A percentile compares a stretch with the other conserved stretches of the same genome.
Evolutionary conservation across 495 filamentous ascomycete species (phyloP).

Genomic region (Elasticomyces elasticus): DNA sequence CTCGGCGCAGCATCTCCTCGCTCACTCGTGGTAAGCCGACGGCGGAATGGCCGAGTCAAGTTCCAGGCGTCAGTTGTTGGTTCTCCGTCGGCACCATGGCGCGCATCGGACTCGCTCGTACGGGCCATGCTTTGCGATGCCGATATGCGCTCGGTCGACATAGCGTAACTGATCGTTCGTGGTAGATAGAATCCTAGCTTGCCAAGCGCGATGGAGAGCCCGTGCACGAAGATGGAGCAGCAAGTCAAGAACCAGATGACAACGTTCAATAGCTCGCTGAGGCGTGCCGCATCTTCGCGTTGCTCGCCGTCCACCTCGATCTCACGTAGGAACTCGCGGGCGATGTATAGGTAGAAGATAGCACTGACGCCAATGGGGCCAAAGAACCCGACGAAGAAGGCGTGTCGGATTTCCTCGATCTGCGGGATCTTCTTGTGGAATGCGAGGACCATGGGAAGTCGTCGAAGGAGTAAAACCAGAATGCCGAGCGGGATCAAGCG

Average conservation of each 20-base stretch:
- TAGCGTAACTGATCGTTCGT: constrained; percentile 57
- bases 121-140: constrained; percentile 5
- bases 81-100: too few species aligned
- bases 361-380: constrained; percentile 91
- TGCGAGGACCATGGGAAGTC: constrained; percentile 64
- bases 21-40: not conserved
- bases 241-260: constrained; percentile 82
- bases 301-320: constrained; percentile 47
- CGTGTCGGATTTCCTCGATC: constrained; percentile 62
- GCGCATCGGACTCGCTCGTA: not conserved
- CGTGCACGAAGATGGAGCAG: constrained; percentile 84
- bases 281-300: constrained; percentile 53
- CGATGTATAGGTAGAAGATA: constrained; percentile 72
- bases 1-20: not conserved
- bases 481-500: constrained; percentile 69
- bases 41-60: not conserved
- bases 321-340: constrained; percentile 53
- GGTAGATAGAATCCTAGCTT: constrained; percentile 76
- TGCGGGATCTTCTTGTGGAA: constrained; percentile 70
- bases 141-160: constrained; percentile 33
- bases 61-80: not conserved
- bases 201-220: constrained; percentile 71
- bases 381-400: constrained; percentile 83
- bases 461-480: constrained; percentile 68
- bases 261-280: constrained; percentile 55